Base-by-base conservation (phyloP, 225 moss, liverwort and hornwort genomes). In the Pleurozium schreberi region DNA sequence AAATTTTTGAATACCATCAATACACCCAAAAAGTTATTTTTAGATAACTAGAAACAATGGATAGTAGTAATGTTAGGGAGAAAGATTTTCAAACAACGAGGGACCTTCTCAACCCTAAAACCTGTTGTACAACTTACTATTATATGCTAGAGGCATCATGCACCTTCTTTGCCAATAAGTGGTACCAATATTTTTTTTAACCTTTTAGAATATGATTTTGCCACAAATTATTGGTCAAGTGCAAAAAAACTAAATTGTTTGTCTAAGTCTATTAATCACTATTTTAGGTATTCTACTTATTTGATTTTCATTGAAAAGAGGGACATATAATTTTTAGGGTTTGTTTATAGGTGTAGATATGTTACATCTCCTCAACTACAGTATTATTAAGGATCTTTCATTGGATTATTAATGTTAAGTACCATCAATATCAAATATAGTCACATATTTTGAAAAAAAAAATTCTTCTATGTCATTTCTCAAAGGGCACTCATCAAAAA, bases 101-200 rank as follows among this genome's bases (percentile, higher is more conserved):
- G 19, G 64, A 36, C 1, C 36, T 66, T 36, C 5, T 19, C 66
- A 66, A 66, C 19, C 6, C 36, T 18, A 10, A 36, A 36, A 38
- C 6, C 10, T 66, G 38, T 19, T 38, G 6, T 36, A 66, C 10
- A 38, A 19, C 36, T 36, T 9, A 3, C 66, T 38, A 66, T 66
- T 66, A 11, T 5, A 38, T 38, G 20, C 3, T 0, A 38, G 0
- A 66, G 5, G 25, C 1, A 3, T 4, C 14, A 70, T 70, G 14
- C 70, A 70, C 8, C 25, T 14, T 25, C 26, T 42, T 70, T 8
- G 8, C 3, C 14, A 42, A 26, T 14, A 70, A 26, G 4, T 42
- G 3, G 8, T 25, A 69, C 4, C n/a, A n/a, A n/a, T 1, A 4
- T 25, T 40, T 25, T 13, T 4, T 4, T 14, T 4, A 22, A 13